phyloP scores from a whole-genome alignment of 371 early-diverging fungal species.

The Apophysomyces ossiformis region DNA sequence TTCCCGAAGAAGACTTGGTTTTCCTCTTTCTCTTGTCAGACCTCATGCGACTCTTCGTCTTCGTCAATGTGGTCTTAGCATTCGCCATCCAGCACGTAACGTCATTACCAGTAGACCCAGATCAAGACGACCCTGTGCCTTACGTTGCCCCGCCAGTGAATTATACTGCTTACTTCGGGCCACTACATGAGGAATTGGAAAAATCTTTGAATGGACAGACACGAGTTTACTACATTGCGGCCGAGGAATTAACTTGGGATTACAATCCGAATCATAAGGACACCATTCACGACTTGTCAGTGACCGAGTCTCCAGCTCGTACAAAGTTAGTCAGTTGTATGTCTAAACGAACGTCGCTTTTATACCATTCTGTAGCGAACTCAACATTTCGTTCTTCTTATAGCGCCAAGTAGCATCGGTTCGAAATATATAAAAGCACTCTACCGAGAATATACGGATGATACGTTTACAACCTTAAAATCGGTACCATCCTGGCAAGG shows the following conservation, averaged over 20 bases:
- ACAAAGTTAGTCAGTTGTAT: slow-evolving; percentile 28
- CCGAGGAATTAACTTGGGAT: slow-evolving; percentile 46
- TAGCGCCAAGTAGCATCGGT: slow-evolving; percentile 38
- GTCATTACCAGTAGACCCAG: not conserved
- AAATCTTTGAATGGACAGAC: slow-evolving; percentile 28
- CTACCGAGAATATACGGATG: slow-evolving; percentile 55
- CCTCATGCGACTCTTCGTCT: not conserved
- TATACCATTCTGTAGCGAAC: not conserved
- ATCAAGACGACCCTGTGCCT: slow-evolving; percentile 7
- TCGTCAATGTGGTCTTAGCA: not conserved
- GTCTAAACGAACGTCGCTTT: not conserved
- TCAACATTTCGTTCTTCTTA: not conserved
- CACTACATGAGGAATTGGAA: slow-evolving; percentile 38
- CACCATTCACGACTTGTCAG: slow-evolving; percentile 16
- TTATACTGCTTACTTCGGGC: slow-evolving; percentile 32
- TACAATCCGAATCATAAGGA: slow-evolving; percentile 30
- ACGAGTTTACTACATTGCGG: slow-evolving; percentile 42
- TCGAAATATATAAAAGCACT: slow-evolving; percentile 51
- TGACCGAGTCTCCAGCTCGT: slow-evolving; percentile 16
- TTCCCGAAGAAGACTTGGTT: not conserved
- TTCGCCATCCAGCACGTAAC: not conserved
- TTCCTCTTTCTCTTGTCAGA: not conserved
- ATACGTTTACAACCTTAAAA: slow-evolving; percentile 28
- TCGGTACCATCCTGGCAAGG: slow-evolving; percentile 46
- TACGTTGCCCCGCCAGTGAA: slow-evolving; percentile 10